Evolutionary conservation across 257 asterid genomes (phyloP), one percentile per base, ranked within the genome.

Genomic region (Solanum ahanhuiri): DNA sequence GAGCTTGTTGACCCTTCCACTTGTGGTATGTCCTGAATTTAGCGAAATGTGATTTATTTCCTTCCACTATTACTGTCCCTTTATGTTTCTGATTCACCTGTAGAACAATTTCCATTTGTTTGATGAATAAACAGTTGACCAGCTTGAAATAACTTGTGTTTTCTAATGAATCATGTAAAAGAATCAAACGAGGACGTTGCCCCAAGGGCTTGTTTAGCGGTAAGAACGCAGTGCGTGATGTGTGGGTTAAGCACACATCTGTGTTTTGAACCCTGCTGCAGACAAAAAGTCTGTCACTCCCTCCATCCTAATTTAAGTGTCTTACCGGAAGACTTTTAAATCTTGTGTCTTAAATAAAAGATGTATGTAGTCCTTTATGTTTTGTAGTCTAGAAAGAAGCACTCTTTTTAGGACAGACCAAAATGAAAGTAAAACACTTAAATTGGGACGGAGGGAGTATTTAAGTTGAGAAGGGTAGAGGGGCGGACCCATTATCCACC

Each of bases 1-100:
- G 94, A 87, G 91, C 88, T 91, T 93, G 87, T 89, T 93, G 89
- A 91, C 92, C 86, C 86, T 93, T 69, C 95, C 93, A 35, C 95
- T 93, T 45, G 90, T 93, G 94, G 94, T 93, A 90, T 30, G 86
- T 72, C 81, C 85, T 86, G 31, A 28, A 37, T 76, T 86, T 73
- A 33, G 72, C 86, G 83, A 79, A 25, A 79, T 2, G 4, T 79
- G 63, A 25, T 25, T 45, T 79, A 25, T 79, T 79, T 77, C 15
- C n/a, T 12, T 76, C 58, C 20, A 41, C 58, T 41, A 41, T 43
- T 77, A 6, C 35, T 43, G 64, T 79, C 64, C 41, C 15, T 79
- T 25, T 45, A 45, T 43, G n/a, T 45, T 48, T 25, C 81, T 17
- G 28, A 15, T 23, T 77, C 22, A 23, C 83, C 63, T 41, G n/a